Evolutionary conservation across 495 filamentous ascomycete species (phyloP), one percentile per base, ranked within the genome.

Genomic region (Aspergillus panamensis): DNA sequence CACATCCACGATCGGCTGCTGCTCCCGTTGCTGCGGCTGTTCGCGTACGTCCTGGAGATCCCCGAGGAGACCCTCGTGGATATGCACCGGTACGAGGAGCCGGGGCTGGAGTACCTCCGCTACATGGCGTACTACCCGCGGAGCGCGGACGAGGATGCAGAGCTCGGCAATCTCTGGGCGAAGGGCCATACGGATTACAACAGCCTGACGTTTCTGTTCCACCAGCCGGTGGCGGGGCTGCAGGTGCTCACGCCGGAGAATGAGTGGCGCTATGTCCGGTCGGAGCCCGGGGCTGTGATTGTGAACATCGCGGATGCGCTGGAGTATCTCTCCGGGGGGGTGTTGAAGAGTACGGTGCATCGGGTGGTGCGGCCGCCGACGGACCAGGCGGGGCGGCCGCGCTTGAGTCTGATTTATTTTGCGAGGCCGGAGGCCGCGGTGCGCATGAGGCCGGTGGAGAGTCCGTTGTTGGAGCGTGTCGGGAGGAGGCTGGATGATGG

Each of bases 91-190:
- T 84, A 84, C 58, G 75, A 80, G 32, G 72, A 70, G 13, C 61
- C 76, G 25, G 72, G 73, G 21, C 69, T 77, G 9, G 74, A 75
- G 52, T 72, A 76, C 55, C 66, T 85, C 3, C 75, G 82, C 7
- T 83, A 83, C 63, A 83, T 83, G 81, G 73, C 75, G 30, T 83
- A 81, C 55, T 66, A 71, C 20, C 69, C 76, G 0, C 75, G 81
- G 9, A 65, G 72, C 0, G 57, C 57, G 0, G 77, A 77, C 44
- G 80, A 79, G 30, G 71, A 80, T 45, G 72, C 62, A 10, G 62
- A 62, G 14, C 68, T 56, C 51, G 65, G 72, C 12, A 69, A 79
- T 51, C 57, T 78, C 39, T 81, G 77, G 57, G 66, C 69, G 0
- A 71, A 70, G 17, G 80, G 77, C 0, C 82, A 84, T 57, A 83